phyloP scores from a whole-genome alignment of 2,329 filamentous ascomycete genomes.

The Trichophyton verrucosum region DNA sequence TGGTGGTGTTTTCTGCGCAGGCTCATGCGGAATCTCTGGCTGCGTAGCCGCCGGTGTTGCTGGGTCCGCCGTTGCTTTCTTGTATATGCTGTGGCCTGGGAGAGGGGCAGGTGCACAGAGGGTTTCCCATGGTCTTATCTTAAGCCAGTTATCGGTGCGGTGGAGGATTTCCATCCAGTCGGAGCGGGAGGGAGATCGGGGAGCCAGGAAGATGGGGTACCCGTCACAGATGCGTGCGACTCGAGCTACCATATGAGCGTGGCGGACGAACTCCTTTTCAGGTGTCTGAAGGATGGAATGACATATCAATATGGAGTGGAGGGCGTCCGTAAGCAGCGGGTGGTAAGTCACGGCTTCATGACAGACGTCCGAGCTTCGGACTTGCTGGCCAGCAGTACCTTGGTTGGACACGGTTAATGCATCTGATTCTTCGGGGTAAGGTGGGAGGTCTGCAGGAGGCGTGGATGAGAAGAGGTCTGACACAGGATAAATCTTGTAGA shows the following conservation, averaged over 20 bases:
- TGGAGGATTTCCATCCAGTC: constrained; percentile 71
- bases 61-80: constrained; percentile 30
- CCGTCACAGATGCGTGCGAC: constrained; percentile 62
- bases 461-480: constrained; percentile 59
- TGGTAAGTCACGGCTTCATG: constrained; percentile 66
- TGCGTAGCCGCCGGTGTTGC: constrained; percentile 47
- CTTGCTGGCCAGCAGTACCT: constrained; percentile 10
- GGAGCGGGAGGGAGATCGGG: constrained; percentile 56
- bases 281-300: constrained; percentile 73
- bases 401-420: constrained; percentile 14
- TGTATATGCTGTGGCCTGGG: constrained; percentile 27
- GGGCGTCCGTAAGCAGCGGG: constrained; percentile 62
- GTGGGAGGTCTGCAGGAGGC: constrained; percentile 53
- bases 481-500: constrained; percentile 38
- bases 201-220: constrained; percentile 66
- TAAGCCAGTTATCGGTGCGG: constrained; percentile 56
- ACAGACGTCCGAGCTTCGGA: constrained; percentile 32
- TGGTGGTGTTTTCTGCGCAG: constrained; percentile 47
- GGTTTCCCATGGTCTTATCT: constrained; percentile 55
- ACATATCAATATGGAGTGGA: constrained; percentile 65
- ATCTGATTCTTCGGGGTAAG: constrained; percentile 44
- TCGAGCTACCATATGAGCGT: constrained; percentile 70
- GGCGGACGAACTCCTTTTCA: constrained; percentile 61
- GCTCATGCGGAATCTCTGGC: constrained; percentile 52
- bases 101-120: constrained; percentile 53